Base-by-base conservation (phyloP, 805 yeast genomes). In the Metschnikowia cubensis region DNA sequence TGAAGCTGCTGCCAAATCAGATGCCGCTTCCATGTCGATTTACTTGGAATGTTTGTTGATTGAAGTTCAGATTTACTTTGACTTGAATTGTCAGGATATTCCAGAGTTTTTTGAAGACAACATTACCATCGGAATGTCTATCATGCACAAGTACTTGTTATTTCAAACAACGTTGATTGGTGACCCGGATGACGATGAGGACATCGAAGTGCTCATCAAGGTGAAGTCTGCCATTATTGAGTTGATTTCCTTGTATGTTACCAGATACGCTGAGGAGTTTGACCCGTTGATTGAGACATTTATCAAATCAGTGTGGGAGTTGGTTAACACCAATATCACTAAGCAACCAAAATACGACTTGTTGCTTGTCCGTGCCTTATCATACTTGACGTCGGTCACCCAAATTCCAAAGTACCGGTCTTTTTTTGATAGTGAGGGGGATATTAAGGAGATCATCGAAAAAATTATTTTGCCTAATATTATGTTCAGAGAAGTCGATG, bases 91-190 rank as follows among this genome's bases (percentile, higher is more conserved):
- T 69, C 99, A 95, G 70, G 99, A 94, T 69, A 85, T 94, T 48
- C 99, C 99, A 1, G 99, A 91, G 68, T 94, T 92, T 64, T 94
- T 94, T 65, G 99, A 95, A 70, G 98, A 94, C 69, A 80, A 94
- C 65, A 70, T 94, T 67, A 71, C 76, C 37, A 72, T 70, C 15
- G 90, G 95, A 48, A 88, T 95, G 94, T 75, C 75, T 4, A 79
- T 91, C 29, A 74, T 91, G 58, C 95, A 89, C 65, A 87, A 87
- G 68, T 92, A 91, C 65, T 74, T 94, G 50, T 70, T 76, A 37
- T 89, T 83, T 62, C 63, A 73, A 14, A 83, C 83, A 50, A 71
- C 78, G 0, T 55, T 83, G 45, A 66, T 87, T 4, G 81, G 75
- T 17, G 81, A 81, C 45, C 70, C 72, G 1, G 82, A 78, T 45